Conservation (phyloP, 106 monocot species). For the Platanthera zijinensis region DNA sequence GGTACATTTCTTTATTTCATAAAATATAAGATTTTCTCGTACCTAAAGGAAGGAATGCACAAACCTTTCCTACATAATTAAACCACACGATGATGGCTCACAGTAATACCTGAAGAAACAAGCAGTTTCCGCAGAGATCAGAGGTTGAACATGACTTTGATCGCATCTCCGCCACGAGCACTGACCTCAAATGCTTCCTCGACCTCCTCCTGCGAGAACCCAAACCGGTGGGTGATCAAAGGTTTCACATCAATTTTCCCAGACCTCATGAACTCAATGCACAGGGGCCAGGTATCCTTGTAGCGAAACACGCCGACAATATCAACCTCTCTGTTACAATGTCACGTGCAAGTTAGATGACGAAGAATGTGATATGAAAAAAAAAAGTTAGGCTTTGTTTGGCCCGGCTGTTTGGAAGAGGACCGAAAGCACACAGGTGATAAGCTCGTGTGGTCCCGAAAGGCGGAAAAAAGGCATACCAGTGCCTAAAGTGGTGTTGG, state of each 20-base stretch:
- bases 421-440: too few species aligned
- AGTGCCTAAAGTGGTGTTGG: too few species aligned
- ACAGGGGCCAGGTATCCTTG: conserved; percentile 96
- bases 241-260: conserved; percentile 97
- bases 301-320: conserved; percentile 81
- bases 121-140: conserved; percentile 15
- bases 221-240: conserved; percentile 85
- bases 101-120: background rate
- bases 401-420: too few species aligned
- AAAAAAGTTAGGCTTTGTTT: too few species aligned
- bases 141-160: conserved; percentile 97
- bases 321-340: conserved; percentile 71
- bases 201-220: conserved; percentile 90
- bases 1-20: too few species aligned
- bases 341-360: background rate
- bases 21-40: background rate
- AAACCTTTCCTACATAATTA: background rate
- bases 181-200: conserved; percentile 95
- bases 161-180: conserved; percentile 66
- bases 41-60: background rate
- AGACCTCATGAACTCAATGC: conserved; percentile 59
- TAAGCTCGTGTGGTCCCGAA: too few species aligned
- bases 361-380: background rate
- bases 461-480: too few species aligned
- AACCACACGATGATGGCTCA: background rate